Evolutionary conservation across 169 alveolate species (phyloP), one percentile per base, ranked within the genome.

Genomic region (Plasmodium malariae): DNA sequence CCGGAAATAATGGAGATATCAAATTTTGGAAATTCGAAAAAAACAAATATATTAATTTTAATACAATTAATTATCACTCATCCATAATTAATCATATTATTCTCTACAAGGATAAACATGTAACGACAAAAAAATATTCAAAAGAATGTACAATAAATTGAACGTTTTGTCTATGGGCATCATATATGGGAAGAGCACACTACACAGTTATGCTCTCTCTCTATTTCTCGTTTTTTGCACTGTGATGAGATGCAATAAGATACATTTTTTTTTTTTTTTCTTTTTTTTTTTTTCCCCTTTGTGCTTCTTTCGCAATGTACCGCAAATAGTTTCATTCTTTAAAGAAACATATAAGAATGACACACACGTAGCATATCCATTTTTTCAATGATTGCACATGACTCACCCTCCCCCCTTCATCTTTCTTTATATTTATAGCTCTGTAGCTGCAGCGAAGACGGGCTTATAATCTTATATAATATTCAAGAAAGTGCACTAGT

Each of bases 1-100:
- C 78, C 51, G 91, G 91, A 34, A 83, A 83, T 67, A 34, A 83
- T 57, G 91, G 91, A 54, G 91, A 83, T 26, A 65, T 83, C 7
- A 83, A 83, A 24, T 67, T 83, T 14, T 83, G 91, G 91, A 83
- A 65, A 83, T 83, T 67, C 67, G 49, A 83, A 5, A 37, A 67
- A 1, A 28, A 43, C 26, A 65, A 83, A 36, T 83, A 83, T 26
- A 40, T 83, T 59, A 83, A 83, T 32, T 24, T 83, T 12, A 65
- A 83, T 30, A 54, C 70, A 24, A 26, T 83, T n/a, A 67, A 37
- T n/a, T 83, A 49, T 30, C 91, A 83, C 32, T 48, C 73, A 24
- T 30, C 59, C 28, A 32, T 30, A 36, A 67, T 83, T 59, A 83
- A 83, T 48, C 28, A 36, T 45, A 83, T 83, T 57, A 83, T 83